A percentile compares a stretch with the other conserved stretches of the same genome.
Conservation (phyloP, 2,329 filamentous ascomycete genomes). For the Cladosporium sp. region DNA sequence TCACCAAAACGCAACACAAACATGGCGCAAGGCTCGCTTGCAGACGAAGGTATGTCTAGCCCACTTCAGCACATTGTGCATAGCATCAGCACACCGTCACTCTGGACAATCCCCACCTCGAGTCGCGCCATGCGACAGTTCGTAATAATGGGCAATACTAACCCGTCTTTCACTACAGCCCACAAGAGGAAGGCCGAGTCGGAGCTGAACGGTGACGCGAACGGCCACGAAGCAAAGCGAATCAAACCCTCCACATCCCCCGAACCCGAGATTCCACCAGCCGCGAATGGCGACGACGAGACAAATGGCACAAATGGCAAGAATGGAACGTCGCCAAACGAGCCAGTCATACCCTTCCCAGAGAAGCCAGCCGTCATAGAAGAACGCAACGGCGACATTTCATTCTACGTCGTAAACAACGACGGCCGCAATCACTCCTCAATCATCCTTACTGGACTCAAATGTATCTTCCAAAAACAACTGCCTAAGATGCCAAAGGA, state of each 20-base stretch:
- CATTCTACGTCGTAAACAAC: slow-evolving; percentile 98
- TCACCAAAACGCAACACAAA: neutral
- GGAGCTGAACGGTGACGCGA: slow-evolving; percentile 52
- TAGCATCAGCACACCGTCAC: neutral
- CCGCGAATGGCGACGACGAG: slow-evolving; percentile 22
- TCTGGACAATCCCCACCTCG: neutral
- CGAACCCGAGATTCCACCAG: slow-evolving; percentile 34
- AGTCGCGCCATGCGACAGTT: neutral
- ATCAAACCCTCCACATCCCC: slow-evolving; percentile 53
- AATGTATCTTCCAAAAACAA: slow-evolving; percentile 98
- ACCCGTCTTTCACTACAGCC: slow-evolving; percentile 22
- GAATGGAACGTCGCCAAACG: slow-evolving; percentile 39
- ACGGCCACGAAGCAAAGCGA: slow-evolving; percentile 63
- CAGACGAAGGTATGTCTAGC: slow-evolving; percentile 6
- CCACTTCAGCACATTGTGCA: no score
- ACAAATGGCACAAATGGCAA: slow-evolving; percentile 10
- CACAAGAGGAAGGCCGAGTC: slow-evolving; percentile 76
- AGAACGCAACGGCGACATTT: slow-evolving; percentile 90
- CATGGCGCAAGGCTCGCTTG: slow-evolving; percentile 17
- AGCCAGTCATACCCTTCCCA: slow-evolving; percentile 72
- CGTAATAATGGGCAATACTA: neutral
- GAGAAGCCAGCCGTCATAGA: slow-evolving; percentile 94
- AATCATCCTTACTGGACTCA: slow-evolving; percentile 92
- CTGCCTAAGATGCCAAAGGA: slow-evolving; percentile 99
- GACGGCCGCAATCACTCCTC: slow-evolving; percentile 84